A percentile compares a stretch with the other conserved stretches of the same genome.
Conservation (phyloP, 495 filamentous ascomycete species). For the Trichoderma asperelloides region DNA sequence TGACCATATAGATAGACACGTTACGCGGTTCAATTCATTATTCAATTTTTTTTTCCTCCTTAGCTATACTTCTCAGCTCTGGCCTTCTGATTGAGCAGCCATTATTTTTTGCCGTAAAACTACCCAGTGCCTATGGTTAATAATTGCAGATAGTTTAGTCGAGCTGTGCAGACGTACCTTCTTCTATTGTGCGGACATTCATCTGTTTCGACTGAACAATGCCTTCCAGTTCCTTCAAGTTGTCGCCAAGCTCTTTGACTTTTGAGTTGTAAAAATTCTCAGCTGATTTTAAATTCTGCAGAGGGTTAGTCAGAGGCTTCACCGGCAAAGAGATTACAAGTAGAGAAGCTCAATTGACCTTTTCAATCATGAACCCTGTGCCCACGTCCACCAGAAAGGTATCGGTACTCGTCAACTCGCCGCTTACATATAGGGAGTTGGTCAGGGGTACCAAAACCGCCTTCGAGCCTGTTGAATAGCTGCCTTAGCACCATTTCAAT, state of each 20-base stretch:
- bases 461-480: conserved; percentile 32
- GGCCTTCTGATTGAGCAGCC: conserved; percentile 8
- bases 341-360: conserved; percentile 39
- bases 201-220: conserved; percentile 78
- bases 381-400: conserved; percentile 91
- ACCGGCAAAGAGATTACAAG: not conserved
- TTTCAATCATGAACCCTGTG: conserved; percentile 95
- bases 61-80: conserved; percentile 10
- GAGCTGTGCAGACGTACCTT: conserved; percentile 44
- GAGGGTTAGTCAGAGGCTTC: not conserved
- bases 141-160: not conserved
- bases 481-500: not conserved
- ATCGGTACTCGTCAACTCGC: conserved; percentile 62
- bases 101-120: conserved; percentile 46
- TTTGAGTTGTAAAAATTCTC: conserved; percentile 78
- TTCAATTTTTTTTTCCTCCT: not conserved
- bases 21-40: not conserved
- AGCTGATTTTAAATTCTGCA: conserved; percentile 60
- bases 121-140: conserved; percentile 9
- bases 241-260: conserved; percentile 17
- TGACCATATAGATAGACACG: not conserved
- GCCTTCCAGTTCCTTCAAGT: conserved; percentile 68
- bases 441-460: conserved; percentile 85
- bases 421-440: conserved; percentile 87
- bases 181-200: conserved; percentile 79